These are phyloP conservation scores for Raffaelea albimanens DNA, from an alignment of 2,329 filamentous ascomycete genomes.

Conservation along the genomic window DNA sequence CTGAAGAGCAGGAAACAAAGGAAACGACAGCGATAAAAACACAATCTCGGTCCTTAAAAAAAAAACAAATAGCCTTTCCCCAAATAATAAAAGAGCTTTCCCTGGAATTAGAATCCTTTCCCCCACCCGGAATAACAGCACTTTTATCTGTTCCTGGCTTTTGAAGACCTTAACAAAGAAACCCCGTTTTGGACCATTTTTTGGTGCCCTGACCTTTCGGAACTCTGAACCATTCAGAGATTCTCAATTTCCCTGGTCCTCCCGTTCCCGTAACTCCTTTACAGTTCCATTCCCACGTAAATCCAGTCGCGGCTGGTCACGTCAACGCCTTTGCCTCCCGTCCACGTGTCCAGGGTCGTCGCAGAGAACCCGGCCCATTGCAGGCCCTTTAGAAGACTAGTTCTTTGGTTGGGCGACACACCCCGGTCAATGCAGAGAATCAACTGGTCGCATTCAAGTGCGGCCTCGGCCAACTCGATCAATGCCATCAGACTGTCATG, in stretches of 20 bases:
- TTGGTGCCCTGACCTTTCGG: no score
- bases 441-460: constrained; percentile 67
- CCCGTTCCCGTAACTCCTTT: constrained; percentile 13
- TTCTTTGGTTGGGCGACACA: constrained; percentile 51
- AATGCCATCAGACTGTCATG: constrained; percentile 68
- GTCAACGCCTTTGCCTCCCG: constrained; percentile 31
- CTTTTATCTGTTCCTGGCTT: background rate
- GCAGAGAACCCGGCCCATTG: constrained; percentile 91
- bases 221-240: no score
- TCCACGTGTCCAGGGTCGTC: constrained; percentile 70
- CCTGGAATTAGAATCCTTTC: no score
- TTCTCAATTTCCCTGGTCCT: background rate
- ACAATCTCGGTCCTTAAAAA: background rate
- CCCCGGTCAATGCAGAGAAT: constrained; percentile 73
- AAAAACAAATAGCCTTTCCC: no score
- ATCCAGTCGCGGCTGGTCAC: constrained; percentile 68
- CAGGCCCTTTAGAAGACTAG: constrained; percentile 67
- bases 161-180: no score
- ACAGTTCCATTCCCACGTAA: constrained; percentile 83
- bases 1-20: background rate
- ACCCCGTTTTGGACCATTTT: no score
- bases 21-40: background rate
- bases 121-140: no score
- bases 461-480: constrained; percentile 74
- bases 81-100: no score